Percentiles rank a stretch among this genome's conserved stretches.
Evolutionary conservation across 2,329 filamentous ascomycete species (phyloP).

Genomic region (Alternaria triticimaculans): DNA sequence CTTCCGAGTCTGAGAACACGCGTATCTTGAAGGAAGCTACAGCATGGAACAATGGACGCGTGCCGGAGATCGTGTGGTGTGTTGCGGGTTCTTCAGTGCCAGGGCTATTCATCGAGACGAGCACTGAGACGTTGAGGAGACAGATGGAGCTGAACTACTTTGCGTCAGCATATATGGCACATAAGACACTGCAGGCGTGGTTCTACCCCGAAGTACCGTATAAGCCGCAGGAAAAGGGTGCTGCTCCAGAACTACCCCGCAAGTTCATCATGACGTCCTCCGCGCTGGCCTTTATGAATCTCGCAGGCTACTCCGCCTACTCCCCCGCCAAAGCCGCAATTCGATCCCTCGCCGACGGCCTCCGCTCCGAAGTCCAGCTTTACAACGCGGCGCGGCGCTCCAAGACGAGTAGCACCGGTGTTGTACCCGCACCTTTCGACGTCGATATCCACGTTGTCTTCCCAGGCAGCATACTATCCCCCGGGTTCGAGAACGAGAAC

Average conservation of each 20-base stretch:
- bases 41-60: conserved; percentile 74
- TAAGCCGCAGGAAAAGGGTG: conserved; percentile 39
- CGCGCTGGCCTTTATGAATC: conserved; percentile 73
- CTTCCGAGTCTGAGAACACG: conserved; percentile 70
- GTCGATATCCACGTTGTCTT: conserved; percentile 83
- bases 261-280: conserved; percentile 91
- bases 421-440: conserved; percentile 62
- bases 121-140: conserved; percentile 68
- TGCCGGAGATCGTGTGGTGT: conserved; percentile 91
- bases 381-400: conserved; percentile 71
- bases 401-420: conserved; percentile 25
- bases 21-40: conserved; percentile 74
- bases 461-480: conserved; percentile 81
- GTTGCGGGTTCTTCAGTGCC: conserved; percentile 79
- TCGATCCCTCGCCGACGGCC: conserved; percentile 79
- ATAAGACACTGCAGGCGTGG: conserved; percentile 79
- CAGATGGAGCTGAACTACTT: conserved; percentile 97
- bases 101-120: conserved; percentile 77
- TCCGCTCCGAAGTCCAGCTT: conserved; percentile 82
- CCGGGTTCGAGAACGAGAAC: conserved; percentile 79
- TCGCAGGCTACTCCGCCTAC: conserved; percentile 86
- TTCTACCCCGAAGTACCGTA: conserved; percentile 55
- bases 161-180: conserved; percentile 83
- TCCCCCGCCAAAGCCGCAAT: conserved; percentile 85
- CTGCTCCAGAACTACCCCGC: conserved; percentile 54